Evolutionary conservation across 1,139 yeast species (phyloP).

Genomic region (Yamadazyma membranifaciens): DNA sequence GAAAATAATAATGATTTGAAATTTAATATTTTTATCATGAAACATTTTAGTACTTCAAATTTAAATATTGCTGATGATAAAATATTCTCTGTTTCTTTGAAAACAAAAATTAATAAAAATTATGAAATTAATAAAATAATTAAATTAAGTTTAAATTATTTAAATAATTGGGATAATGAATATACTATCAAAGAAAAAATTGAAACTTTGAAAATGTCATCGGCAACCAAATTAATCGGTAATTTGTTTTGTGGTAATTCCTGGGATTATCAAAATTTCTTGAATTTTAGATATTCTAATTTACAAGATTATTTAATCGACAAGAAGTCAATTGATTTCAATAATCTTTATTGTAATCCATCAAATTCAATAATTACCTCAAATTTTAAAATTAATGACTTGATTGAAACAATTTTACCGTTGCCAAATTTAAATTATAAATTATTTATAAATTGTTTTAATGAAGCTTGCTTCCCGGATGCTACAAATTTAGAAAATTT

Average conservation of each 20-base stretch:
- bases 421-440: conserved; percentile 40
- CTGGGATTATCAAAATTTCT: conserved; percentile 44
- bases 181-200: conserved; percentile 71
- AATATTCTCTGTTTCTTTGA: conserved; percentile 11
- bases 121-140: conserved; percentile 14
- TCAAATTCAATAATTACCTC: conserved; percentile 46
- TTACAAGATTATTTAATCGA: conserved; percentile 13
- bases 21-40: conserved; percentile 20
- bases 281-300: conserved; percentile 22
- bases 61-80: conserved; percentile 2
- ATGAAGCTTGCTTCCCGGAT: conserved; percentile 60
- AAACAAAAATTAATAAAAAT: conserved; percentile 11
- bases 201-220: conserved; percentile 80
- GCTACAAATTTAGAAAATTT: conserved; percentile 33
- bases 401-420: conserved; percentile 25
- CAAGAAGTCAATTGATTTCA: conserved; percentile 9
- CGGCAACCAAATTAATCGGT: conserved; percentile 59
- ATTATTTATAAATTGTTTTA: conserved; percentile 42
- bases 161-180: conserved; percentile 62
- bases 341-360: conserved; percentile 50
- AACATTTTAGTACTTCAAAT: conserved; percentile 4
- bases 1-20: conserved; percentile 1
- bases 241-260: conserved; percentile 82
- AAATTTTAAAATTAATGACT: conserved; percentile 18
- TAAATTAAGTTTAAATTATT: conserved; percentile 11